Conservation (phyloP, 2,329 filamentous ascomycete species). For the Trichophyton benhamiae region DNA sequence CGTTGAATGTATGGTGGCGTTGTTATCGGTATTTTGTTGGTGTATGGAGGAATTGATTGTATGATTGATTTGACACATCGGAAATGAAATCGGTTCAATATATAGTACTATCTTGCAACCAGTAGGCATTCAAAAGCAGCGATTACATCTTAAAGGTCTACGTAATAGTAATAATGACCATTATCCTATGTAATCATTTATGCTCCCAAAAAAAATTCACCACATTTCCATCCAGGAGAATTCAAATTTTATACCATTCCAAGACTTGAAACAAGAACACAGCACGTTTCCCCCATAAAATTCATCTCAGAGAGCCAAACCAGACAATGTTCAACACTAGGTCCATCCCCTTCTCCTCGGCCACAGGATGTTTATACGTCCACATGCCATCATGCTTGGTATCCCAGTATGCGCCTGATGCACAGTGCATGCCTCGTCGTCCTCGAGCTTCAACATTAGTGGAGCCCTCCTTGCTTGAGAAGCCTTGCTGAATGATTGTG, state of each 20-base stretch:
- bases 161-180: too few relatives aligned
- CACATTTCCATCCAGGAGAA: neutral
- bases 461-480: constrained; percentile 25
- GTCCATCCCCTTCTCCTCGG: constrained; percentile 36
- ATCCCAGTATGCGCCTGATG: constrained; percentile 40
- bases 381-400: constrained; percentile 42
- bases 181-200: neutral
- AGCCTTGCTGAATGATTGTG: constrained; percentile 86
- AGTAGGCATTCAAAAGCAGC: too few relatives aligned
- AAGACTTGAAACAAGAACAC: neutral
- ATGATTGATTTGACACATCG: neutral
- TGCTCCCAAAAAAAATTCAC: neutral
- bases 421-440: constrained; percentile 55
- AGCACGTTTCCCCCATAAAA: neutral
- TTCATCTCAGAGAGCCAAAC: constrained; percentile 27
- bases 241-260: neutral
- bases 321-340: constrained; percentile 39
- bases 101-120: neutral
- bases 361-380: constrained; percentile 40
- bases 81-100: neutral
- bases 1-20: neutral
- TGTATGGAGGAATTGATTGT: neutral
- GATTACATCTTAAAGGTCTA: too few relatives aligned
- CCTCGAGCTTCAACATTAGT: constrained; percentile 42
- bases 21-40: neutral